phyloP scores from a whole-genome alignment of 768 basidiomycete genomes.

The Collybia sp. region DNA sequence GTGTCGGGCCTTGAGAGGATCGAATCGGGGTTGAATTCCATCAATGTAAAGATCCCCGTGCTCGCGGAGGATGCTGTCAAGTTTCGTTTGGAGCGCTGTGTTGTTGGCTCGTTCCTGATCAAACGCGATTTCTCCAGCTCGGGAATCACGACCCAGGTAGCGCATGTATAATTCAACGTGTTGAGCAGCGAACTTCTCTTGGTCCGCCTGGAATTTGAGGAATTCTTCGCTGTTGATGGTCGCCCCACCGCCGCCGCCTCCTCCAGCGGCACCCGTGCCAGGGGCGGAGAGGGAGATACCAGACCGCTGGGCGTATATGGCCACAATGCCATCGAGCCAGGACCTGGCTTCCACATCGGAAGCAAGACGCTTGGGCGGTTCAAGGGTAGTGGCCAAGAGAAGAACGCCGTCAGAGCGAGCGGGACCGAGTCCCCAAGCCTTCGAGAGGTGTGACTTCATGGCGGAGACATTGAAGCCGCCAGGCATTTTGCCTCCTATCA shows the following conservation, averaged over 20 bases:
- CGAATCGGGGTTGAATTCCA: slow-evolving; percentile 93
- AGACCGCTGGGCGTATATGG: slow-evolving; percentile 81
- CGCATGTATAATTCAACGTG: slow-evolving; percentile 97
- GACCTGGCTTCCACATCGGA: slow-evolving; percentile 91
- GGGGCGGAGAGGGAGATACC: slow-evolving; percentile 81
- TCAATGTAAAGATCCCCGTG: slow-evolving; percentile 93
- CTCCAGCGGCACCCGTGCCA: slow-evolving; percentile 55
- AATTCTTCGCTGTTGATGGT: slow-evolving; percentile 98
- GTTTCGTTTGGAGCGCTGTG: slow-evolving; percentile 69
- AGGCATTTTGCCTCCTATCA: slow-evolving; percentile 96
- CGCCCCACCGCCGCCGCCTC: slow-evolving; percentile 67
- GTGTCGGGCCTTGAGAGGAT: slow-evolving; percentile 92
- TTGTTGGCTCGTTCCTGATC: slow-evolving; percentile 81
- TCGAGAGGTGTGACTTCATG: slow-evolving; percentile 84
- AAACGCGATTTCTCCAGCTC: slow-evolving; percentile 85
- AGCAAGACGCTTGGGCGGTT: slow-evolving; percentile 89
- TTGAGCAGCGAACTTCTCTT: slow-evolving; percentile 86
- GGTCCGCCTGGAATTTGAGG: slow-evolving; percentile 91
- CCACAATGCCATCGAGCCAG: slow-evolving; percentile 86
- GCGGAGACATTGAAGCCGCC: slow-evolving; percentile 95
- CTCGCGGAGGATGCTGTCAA: slow-evolving; percentile 86
- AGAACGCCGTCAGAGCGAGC: slow-evolving; percentile 87
- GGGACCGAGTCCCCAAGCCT: slow-evolving; percentile 94
- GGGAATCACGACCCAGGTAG: slow-evolving; percentile 89
- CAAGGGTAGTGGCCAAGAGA: slow-evolving; percentile 85